Percentiles rank a stretch among this genome's conserved stretches.
Evolutionary conservation across 2,329 filamentous ascomycete species (phyloP).

Genomic region (Rutstroemia sp.): DNA sequence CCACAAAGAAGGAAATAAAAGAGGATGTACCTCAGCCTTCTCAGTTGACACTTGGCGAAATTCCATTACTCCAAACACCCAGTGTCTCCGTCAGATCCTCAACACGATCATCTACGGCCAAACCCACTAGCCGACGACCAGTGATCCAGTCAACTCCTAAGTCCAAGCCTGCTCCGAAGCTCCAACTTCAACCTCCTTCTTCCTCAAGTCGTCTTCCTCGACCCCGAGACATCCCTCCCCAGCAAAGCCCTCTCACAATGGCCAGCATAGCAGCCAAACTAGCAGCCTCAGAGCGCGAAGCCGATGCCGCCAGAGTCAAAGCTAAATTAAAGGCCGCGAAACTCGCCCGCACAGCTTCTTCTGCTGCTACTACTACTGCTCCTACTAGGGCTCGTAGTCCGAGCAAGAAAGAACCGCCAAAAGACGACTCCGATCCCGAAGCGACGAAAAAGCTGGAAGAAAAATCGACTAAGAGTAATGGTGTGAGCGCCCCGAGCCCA

Average conservation of each 20-base stretch:
- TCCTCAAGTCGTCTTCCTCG: slow-evolving; percentile 23
- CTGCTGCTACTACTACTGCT: background rate
- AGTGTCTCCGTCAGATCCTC: slow-evolving; percentile 2
- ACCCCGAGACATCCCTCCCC: slow-evolving; percentile 27
- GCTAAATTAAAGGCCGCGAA: slow-evolving; percentile 53
- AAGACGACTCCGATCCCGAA: background rate
- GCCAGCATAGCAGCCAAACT: slow-evolving; percentile 56
- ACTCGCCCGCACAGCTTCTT: slow-evolving; percentile 22
- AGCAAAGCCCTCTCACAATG: slow-evolving; percentile 53
- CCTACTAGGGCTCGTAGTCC: slow-evolving; percentile 1
- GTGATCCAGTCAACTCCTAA: slow-evolving; percentile 1
- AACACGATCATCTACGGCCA: background rate
- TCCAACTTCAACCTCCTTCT: slow-evolving; percentile 14
- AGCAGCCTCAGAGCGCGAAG: slow-evolving; percentile 55
- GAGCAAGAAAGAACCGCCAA: background rate
- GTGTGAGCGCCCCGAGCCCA: background rate
- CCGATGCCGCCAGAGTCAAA: slow-evolving; percentile 54
- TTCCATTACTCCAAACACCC: slow-evolving; percentile 18
- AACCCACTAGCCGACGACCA: slow-evolving; percentile 8
- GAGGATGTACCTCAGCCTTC: slow-evolving; percentile 1
- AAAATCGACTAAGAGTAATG: slow-evolving; percentile 10
- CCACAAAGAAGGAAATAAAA: slow-evolving; percentile 8
- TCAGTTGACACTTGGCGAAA: slow-evolving; percentile 16
- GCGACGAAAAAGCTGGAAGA: slow-evolving; percentile 23
- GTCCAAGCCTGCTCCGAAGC: slow-evolving; percentile 17